Evolutionary conservation across 2,329 filamentous ascomycete genomes (phyloP).

Genomic region (Fusarium sp.): DNA sequence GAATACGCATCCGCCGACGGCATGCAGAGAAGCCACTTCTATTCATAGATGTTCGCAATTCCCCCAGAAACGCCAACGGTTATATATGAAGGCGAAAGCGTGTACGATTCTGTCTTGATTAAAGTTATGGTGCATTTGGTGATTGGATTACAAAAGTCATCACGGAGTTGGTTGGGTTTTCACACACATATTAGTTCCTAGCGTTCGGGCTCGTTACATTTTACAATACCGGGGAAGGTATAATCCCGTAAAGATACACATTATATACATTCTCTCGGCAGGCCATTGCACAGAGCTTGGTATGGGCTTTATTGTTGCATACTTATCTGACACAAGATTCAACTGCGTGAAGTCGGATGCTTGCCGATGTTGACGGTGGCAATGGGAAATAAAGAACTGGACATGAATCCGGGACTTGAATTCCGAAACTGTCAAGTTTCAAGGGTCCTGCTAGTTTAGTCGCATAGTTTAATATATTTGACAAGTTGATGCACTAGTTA

Average conservation of each 20-base stretch:
- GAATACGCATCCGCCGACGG: conserved; percentile 66
- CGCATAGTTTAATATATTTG: background rate
- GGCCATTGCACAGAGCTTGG: background rate
- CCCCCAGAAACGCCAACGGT: conserved; percentile 12
- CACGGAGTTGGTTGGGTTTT: conserved; percentile 44
- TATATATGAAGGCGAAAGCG: conserved; percentile 17
- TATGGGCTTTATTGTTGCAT: background rate
- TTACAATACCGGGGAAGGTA: conserved; percentile 21
- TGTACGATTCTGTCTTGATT: conserved; percentile 42
- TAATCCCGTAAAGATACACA: conserved; percentile 19
- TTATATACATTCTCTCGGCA: conserved; percentile 32
- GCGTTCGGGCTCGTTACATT: conserved; percentile 41
- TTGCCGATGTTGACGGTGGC: background rate
- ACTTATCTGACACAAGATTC: background rate
- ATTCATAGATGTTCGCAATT: conserved; percentile 56
- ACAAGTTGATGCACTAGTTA: background rate
- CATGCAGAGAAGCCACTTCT: conserved; percentile 71
- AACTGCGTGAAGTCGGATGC: background rate
- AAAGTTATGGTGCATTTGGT: conserved; percentile 41
- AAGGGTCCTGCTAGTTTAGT: background rate
- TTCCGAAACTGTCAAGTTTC: background rate
- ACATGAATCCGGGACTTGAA: background rate
- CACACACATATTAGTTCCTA: conserved; percentile 43
- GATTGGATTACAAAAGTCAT: conserved; percentile 46
- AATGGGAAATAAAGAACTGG: background rate